These are phyloP conservation scores for Daedaleopsis nitida DNA, from an alignment of 768 basidiomycete genomes.

Conservation along the genomic window DNA sequence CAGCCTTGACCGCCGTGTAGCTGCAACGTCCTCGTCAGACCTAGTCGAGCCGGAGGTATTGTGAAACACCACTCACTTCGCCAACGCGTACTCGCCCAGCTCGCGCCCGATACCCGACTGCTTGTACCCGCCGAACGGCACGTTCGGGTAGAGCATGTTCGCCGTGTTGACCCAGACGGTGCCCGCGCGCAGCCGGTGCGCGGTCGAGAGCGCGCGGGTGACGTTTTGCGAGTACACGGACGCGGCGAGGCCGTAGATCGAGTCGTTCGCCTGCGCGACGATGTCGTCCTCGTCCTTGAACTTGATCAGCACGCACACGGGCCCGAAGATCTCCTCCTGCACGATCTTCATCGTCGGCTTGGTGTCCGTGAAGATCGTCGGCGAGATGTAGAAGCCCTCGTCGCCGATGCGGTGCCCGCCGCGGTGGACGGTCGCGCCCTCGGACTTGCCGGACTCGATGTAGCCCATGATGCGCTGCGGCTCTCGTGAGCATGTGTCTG, in stretches of 20 bases:
- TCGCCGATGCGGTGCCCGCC: constrained; percentile 56
- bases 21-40: constrained; percentile 29
- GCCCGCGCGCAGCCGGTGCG: constrained; percentile 78
- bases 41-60: background rate
- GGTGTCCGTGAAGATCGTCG: constrained; percentile 63
- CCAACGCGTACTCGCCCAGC: constrained; percentile 59
- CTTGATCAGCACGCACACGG: constrained; percentile 67
- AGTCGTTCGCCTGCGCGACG: constrained; percentile 80
- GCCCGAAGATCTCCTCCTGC: constrained; percentile 65
- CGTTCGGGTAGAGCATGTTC: constrained; percentile 44
- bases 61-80: constrained; percentile 25
- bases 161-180: constrained; percentile 67
- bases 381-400: constrained; percentile 65
- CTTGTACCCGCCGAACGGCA: constrained; percentile 77
- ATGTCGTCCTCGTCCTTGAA: constrained; percentile 68
- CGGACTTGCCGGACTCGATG: constrained; percentile 58
- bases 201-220: constrained; percentile 69
- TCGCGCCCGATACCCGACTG: constrained; percentile 73
- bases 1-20: constrained; percentile 61
- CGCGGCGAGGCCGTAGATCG: constrained; percentile 83
- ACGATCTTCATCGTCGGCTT: constrained; percentile 59
- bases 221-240: constrained; percentile 85
- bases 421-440: constrained; percentile 59
- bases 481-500: background rate
- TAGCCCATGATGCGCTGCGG: constrained; percentile 59